These are phyloP conservation scores for Astrocystis sublimbata DNA, from an alignment of 495 filamentous ascomycete species.

Conservation along the genomic window DNA sequence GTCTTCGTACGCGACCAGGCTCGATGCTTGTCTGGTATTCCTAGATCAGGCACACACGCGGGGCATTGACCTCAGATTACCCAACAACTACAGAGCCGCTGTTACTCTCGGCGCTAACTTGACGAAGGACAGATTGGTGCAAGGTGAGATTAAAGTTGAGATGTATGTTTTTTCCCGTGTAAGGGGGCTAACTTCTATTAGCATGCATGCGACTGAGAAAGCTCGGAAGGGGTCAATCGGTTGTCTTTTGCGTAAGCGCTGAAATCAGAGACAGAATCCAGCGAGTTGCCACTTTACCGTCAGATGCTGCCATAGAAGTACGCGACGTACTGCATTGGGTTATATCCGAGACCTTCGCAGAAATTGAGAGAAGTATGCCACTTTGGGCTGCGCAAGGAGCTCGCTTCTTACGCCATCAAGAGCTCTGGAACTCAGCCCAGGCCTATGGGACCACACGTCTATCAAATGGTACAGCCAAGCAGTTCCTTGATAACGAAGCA, in stretches of 20 bases:
- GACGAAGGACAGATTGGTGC: constrained; percentile 71
- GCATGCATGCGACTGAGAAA: constrained; percentile 70
- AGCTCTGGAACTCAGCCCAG: constrained; percentile 27
- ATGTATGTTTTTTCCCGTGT: background rate
- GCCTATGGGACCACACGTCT: constrained; percentile 13
- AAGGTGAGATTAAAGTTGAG: constrained; percentile 55
- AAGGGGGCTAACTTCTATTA: constrained; percentile 23
- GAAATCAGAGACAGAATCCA: constrained; percentile 53
- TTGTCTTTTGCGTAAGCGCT: constrained; percentile 55
- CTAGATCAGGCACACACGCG: constrained; percentile 77
- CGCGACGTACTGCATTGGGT: constrained; percentile 60
- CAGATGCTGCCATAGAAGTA: constrained; percentile 31
- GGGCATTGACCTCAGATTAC: constrained; percentile 71
- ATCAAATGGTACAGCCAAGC: constrained; percentile 34
- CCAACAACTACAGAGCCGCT: constrained; percentile 58
- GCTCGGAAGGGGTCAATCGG: constrained; percentile 62
- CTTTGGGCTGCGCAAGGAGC: constrained; percentile 63
- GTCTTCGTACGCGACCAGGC: constrained; percentile 61
- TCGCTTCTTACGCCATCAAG: constrained; percentile 42
- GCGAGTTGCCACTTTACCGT: background rate
- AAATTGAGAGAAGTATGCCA: constrained; percentile 50
- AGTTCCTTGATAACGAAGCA: constrained; percentile 46
- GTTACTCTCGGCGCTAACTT: constrained; percentile 69
- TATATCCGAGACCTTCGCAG: constrained; percentile 57
- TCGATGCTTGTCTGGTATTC: constrained; percentile 67